phyloP scores from a whole-genome alignment of 306 rosid genomes.

The Rosa multiflora region DNA sequence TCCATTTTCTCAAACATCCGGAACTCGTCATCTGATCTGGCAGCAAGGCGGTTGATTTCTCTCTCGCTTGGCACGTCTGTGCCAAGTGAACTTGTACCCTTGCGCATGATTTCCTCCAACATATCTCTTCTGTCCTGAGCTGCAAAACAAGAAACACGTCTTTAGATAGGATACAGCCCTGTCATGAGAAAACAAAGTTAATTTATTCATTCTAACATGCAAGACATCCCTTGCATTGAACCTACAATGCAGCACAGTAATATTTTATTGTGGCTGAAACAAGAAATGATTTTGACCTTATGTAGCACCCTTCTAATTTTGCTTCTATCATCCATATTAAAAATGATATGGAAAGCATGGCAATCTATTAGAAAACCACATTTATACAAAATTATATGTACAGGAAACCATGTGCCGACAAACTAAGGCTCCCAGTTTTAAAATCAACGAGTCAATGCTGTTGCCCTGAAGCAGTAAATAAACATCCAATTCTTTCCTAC shows the following conservation, averaged over 20 bases:
- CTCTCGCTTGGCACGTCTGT: conserved; percentile 97
- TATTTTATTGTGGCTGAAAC: neutral
- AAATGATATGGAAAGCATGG: neutral
- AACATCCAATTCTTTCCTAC: neutral
- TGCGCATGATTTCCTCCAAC: conserved; percentile 98
- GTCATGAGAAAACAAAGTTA: neutral
- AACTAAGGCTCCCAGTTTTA: neutral
- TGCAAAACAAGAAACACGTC: conserved; percentile 43
- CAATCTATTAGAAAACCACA: neutral
- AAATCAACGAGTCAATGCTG: neutral
- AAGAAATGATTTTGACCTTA: neutral
- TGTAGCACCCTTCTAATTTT: neutral
- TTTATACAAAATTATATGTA: neutral
- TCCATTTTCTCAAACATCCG: conserved; percentile 99
- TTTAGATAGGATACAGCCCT: neutral
- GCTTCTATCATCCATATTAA: neutral
- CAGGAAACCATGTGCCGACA: conserved; percentile 1
- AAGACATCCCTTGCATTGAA: neutral
- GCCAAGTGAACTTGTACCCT: conserved; percentile 96
- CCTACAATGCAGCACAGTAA: neutral
- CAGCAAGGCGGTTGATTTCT: conserved; percentile 98
- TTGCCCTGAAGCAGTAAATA: neutral
- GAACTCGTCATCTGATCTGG: conserved; percentile 90
- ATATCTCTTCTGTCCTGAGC: conserved; percentile 98
- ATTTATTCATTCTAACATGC: neutral